A percentile compares a stretch with the other conserved stretches of the same genome.
Conservation (phyloP, 495 filamentous ascomycete species). For the Terfezia boudieri region DNA sequence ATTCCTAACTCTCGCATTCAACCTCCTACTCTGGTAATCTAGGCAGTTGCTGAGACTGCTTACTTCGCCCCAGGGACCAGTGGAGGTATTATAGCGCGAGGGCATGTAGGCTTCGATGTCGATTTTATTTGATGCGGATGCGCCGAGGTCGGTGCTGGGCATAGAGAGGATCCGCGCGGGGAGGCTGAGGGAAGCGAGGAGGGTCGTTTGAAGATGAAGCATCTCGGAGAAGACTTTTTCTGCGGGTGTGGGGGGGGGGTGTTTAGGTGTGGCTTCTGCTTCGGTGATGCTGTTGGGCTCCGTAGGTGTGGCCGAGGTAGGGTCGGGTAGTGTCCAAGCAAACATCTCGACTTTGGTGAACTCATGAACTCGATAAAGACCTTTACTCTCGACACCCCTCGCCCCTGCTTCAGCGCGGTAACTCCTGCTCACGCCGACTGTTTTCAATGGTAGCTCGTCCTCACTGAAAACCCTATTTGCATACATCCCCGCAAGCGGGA, state of each 20-base stretch:
- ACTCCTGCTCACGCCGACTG: constrained; percentile 64
- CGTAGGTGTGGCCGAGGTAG: constrained; percentile 22
- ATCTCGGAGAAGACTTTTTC: constrained; percentile 57
- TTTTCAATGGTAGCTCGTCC: constrained; percentile 44
- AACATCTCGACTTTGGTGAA: constrained; percentile 98
- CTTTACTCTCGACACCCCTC: constrained; percentile 73
- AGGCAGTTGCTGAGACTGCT: constrained; percentile 78
- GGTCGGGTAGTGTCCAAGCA: constrained; percentile 37
- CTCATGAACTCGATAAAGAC: constrained; percentile 93
- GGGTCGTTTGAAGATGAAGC: constrained; percentile 61
- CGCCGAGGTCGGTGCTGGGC: constrained; percentile 71
- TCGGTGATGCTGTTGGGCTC: constrained; percentile 1
- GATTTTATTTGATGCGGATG: constrained; percentile 59
- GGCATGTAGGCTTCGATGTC: constrained; percentile 95
- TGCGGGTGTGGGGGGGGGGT: constrained; percentile 10
- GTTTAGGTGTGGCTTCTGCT: neutral
- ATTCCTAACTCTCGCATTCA: constrained; percentile 43
- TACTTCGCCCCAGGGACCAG: constrained; percentile 83
- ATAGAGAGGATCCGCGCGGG: constrained; percentile 80
- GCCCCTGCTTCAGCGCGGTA: constrained; percentile 89
- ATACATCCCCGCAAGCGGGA: constrained; percentile 78
- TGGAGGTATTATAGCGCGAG: constrained; percentile 38
- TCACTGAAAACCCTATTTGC: constrained; percentile 45
- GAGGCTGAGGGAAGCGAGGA: constrained; percentile 52
- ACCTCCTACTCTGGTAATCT: constrained; percentile 72